Base-by-base conservation (phyloP, 2,329 filamentous ascomycete species). In the Cordyceps sp. region DNA sequence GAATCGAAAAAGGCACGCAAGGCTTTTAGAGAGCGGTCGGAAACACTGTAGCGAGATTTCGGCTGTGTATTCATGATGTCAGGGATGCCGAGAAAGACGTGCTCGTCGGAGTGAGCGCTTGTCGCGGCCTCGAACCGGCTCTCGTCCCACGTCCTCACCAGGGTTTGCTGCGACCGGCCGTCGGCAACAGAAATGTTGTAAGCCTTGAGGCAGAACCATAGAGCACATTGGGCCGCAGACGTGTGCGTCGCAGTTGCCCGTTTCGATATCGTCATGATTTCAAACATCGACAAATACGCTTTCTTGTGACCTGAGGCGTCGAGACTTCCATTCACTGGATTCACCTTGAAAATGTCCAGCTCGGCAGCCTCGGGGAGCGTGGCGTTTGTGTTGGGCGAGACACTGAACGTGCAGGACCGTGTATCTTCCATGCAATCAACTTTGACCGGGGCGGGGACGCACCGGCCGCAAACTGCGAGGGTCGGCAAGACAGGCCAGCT, bases 141-240 rank as follows among this genome's bases (percentile, higher is more conserved):
- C 10, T 44, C 44, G 13, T 51, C 47, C 52, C 48, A 55, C 26
- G 39, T 47, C 4, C 25, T 41, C 5, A 44, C 33, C 1, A 46
- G 26, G 0, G 29, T 42, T 26, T 49, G 46, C 6, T 41, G 41
- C 14, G 47, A 36, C 21, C 41, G 36, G 14, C 54, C 50, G 15
- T 54, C 45, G 13, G 26, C 40, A 5, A 52, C 44, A 2, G 38
- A 40, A 17, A 53, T 36, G 13, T 45, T 43, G 34, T 47, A 50
- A 10, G 43, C 46, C 33, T 50, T 45, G 15, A 57, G 42, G 30
- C 55, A 58, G 33, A 55, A 53, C 54, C 53, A 58, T 1, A 58
- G 29, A 1, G 45, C 44, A 26, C 54, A 58, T 31, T 53, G 45
- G n/a, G 42, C 39, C 4, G 44, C 54, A 10, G 38, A 41, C 0